These are phyloP conservation scores for Lachancea quebecensis DNA, from an alignment of 805 yeast species.

Conservation along the genomic window DNA sequence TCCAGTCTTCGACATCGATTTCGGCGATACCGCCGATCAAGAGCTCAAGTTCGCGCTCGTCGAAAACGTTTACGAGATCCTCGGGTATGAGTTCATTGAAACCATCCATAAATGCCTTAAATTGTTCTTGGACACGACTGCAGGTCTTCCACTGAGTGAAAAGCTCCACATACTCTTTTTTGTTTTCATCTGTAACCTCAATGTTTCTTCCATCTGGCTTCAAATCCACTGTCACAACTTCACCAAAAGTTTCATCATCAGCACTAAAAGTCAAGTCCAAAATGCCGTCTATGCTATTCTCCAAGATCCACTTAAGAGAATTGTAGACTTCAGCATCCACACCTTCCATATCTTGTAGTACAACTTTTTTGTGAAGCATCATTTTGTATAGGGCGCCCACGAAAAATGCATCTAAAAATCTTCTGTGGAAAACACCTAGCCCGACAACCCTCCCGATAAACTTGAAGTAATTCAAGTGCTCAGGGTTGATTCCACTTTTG, in stretches of 20 bases:
- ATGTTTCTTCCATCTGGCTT: conserved; percentile 83
- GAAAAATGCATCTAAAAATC: conserved; percentile 96
- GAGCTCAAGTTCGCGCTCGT: conserved; percentile 93
- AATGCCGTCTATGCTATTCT: conserved; percentile 84
- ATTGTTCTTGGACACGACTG: conserved; percentile 90
- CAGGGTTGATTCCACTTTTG: conserved; percentile 94
- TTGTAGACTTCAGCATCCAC: conserved; percentile 96
- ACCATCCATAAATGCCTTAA: conserved; percentile 93
- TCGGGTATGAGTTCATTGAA: conserved; percentile 97
- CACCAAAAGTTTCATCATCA: conserved; percentile 93
- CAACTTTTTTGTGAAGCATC: conserved; percentile 93
- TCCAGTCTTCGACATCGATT: conserved; percentile 98
- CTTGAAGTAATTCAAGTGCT: conserved; percentile 95
- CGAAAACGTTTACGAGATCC: conserved; percentile 92
- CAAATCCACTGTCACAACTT: conserved; percentile 79
- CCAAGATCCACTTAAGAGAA: conserved; percentile 91
- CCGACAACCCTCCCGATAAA: conserved; percentile 98
- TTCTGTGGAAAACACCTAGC: conserved; percentile 94
- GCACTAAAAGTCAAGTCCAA: conserved; percentile 84
- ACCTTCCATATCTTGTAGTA: conserved; percentile 95
- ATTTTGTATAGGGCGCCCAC: conserved; percentile 97
- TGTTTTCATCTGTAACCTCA: conserved; percentile 90
- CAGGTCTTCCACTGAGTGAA: conserved; percentile 94
- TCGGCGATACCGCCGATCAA: conserved; percentile 98
- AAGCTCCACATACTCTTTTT: conserved; percentile 89